Percentiles rank a stretch among this genome's conserved stretches.
These are phyloP conservation scores for Thielaviopsis populi DNA, from an alignment of 2,329 filamentous ascomycete species.

Conservation along the genomic window DNA sequence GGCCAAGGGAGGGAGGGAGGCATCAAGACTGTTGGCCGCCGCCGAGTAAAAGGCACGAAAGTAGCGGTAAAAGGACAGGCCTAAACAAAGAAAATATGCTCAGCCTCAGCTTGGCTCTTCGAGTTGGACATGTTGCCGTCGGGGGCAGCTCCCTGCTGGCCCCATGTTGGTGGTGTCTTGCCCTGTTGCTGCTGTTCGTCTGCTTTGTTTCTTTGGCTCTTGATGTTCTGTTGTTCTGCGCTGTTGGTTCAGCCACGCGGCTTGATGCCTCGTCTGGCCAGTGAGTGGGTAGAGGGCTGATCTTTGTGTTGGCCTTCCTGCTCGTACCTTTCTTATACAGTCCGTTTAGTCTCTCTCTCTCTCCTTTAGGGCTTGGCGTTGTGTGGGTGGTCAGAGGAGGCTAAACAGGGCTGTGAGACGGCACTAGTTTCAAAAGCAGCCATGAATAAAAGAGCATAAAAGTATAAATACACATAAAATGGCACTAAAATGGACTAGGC, in stretches of 20 bases:
- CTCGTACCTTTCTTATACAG: neutral
- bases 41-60: neutral
- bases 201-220: neutral
- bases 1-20: neutral
- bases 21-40: too few species aligned
- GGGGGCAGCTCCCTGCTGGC: neutral
- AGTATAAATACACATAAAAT: neutral
- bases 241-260: too few species aligned
- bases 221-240: too few species aligned
- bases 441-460: neutral
- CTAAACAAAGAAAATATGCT: neutral
- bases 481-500: neutral
- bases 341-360: neutral
- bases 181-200: too few species aligned
- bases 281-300: too few species aligned
- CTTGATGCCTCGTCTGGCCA: too few species aligned
- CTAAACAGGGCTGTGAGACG: constrained; percentile 1
- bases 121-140: neutral
- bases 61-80: neutral
- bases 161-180: too few species aligned
- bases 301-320: too few species aligned
- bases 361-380: neutral
- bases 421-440: neutral
- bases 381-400: neutral
- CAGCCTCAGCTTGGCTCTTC: neutral